Base-by-base conservation (phyloP, 2,329 filamentous ascomycete genomes). In the Cercospora janseana region DNA sequence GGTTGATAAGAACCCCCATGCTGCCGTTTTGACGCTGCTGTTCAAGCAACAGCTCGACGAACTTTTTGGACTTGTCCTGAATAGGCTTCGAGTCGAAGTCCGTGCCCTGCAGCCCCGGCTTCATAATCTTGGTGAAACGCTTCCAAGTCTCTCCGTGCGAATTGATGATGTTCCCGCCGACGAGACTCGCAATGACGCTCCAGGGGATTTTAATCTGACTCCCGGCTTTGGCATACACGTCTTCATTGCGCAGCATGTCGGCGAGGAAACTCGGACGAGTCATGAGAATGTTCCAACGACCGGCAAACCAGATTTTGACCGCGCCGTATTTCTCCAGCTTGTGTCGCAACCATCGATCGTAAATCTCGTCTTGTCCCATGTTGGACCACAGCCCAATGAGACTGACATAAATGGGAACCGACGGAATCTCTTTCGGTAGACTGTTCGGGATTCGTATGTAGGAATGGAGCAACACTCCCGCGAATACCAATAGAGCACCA, bases 161-260 rank as follows among this genome's bases (percentile, higher is more conserved):
- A 24, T 24, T 34, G 23, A 50, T 50, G 38, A 50, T 44, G 28
- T 50, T 50, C n/a, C 44, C 46, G 15, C 46, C 46, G n/a, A 50
- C n/a, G 13, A 42, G 37, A 29, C 27, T 43, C 7, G 46, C 46
- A 7, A 50, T 24, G 10, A 50, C 46, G 18, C 46, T 50, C 6
- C 46, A 24, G 5, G 46, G 46, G 18, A 50, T 50, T 27, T 50
- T 50, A 26, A 34, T 44, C 12, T 50, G 46, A 26, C 37, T 50
- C 6, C 46, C 46, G 21, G 26, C 37, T 18, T 50, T 50, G 26
- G 20, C 13, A n/a, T 40, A 50, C 13, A 13, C 7, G 29, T 50
- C 37, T 26, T 43, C 46, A n/a, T 44, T 15, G n/a, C 37, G 32
- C 38, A 50, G 44, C 9, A 50, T 32, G 8, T 50, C 26, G 6